Percentiles rank a stretch among this genome's conserved stretches.
Evolutionary conservation across 371 early-diverging fungal genomes (phyloP).

Genomic region (Lichtheimia ramosa): DNA sequence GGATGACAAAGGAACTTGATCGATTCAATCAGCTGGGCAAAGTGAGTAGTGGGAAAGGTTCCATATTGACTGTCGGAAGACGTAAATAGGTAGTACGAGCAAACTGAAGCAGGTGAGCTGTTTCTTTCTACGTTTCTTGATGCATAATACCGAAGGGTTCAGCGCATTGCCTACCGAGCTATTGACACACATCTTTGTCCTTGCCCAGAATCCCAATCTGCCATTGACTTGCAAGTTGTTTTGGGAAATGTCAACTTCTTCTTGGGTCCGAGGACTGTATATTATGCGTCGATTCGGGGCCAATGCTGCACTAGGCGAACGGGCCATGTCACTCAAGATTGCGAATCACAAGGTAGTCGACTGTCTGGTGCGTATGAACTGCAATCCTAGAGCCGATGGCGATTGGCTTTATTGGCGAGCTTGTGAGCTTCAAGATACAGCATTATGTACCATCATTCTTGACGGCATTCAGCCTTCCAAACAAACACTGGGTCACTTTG

Average conservation of each 20-base stretch:
- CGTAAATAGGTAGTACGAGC: no score
- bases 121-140: not conserved
- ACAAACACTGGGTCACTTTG: constrained; percentile 13
- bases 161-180: not conserved
- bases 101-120: no score
- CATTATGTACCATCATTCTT: constrained; percentile 18
- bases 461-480: constrained; percentile 12
- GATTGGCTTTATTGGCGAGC: constrained; percentile 30
- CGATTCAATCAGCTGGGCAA: no score
- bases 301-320: constrained; percentile 23
- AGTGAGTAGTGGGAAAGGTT: no score
- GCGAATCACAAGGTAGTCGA: constrained; percentile 23
- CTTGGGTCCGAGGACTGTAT: constrained; percentile 27
- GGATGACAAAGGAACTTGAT: no score
- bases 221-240: constrained; percentile 15
- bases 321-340: constrained; percentile 25
- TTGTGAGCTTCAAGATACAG: constrained; percentile 17
- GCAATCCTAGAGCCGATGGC: constrained; percentile 28
- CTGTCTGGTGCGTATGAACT: constrained; percentile 19
- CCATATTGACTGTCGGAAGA: no score
- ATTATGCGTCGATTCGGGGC: constrained; percentile 33
- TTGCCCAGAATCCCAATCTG: constrained; percentile 36
- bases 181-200: constrained; percentile 27
- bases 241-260: constrained; percentile 25
- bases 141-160: not conserved